Evolutionary conservation across 2,329 filamentous ascomycete species (phyloP).

Genomic region (Helicocarpus griseus): DNA sequence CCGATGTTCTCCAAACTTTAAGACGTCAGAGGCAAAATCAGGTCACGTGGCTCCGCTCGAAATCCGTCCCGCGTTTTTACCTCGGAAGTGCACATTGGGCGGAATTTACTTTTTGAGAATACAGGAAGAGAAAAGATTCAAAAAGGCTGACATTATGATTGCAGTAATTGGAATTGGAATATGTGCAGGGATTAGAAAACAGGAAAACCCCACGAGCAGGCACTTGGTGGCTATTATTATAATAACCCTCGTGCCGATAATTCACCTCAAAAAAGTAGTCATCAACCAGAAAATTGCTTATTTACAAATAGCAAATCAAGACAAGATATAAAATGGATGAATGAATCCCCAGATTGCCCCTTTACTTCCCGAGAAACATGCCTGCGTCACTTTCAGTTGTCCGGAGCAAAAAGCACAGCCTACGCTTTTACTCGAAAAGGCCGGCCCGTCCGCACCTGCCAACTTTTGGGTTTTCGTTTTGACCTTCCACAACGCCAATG

Average conservation of each 20-base stretch:
- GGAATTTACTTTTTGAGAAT: too few relatives aligned
- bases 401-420: neutral
- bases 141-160: too few relatives aligned
- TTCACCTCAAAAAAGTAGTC: neutral
- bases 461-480: neutral
- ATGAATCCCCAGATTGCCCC: neutral
- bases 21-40: slow-evolving; percentile 8
- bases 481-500: slow-evolving; percentile 18
- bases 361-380: neutral
- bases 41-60: neutral
- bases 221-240: too few relatives aligned
- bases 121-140: too few relatives aligned
- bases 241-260: neutral
- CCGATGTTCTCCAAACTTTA: neutral
- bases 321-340: neutral
- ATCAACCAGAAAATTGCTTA: neutral
- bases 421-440: neutral
- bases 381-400: neutral
- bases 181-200: neutral
- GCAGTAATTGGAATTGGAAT: neutral
- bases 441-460: slow-evolving; percentile 19
- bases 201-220: too few relatives aligned
- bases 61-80: neutral
- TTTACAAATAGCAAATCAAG: slow-evolving; percentile 5
- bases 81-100: neutral